Evolutionary conservation across 2,329 filamentous ascomycete species (phyloP).

Genomic region (Colletotrichum siamense): DNA sequence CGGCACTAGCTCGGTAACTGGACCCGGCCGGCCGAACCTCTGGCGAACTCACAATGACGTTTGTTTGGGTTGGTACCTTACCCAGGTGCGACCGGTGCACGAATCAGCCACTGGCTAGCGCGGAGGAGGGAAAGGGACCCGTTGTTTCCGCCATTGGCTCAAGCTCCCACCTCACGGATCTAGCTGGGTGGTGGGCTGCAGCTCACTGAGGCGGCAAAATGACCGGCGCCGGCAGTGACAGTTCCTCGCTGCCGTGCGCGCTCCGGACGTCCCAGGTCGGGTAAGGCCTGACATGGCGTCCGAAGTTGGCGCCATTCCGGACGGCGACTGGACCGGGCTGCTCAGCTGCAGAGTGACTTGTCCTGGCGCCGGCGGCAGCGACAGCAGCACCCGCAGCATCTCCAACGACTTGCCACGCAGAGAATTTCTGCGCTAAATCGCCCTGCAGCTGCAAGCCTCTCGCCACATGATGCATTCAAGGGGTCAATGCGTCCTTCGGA

Average conservation of each 20-base stretch:
- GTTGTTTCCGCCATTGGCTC: slow-evolving; percentile 13
- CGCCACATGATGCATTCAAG: slow-evolving; percentile 5
- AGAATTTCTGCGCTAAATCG: neutral
- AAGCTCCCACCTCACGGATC: neutral
- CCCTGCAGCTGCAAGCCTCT: slow-evolving; percentile 12
- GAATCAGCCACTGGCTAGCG: slow-evolving; percentile 6
- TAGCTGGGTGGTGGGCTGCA: neutral
- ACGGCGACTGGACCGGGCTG: neutral
- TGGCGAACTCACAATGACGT: slow-evolving; percentile 19
- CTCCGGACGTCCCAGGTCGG: neutral
- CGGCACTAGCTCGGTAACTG: slow-evolving; percentile 21
- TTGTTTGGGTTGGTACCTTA: neutral
- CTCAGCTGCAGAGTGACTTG: neutral
- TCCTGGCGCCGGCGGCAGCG: neutral
- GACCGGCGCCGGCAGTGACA: neutral
- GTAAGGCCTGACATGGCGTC: neutral
- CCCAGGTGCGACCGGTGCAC: neutral
- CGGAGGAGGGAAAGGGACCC: neutral
- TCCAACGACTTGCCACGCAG: neutral
- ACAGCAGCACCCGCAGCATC: neutral
- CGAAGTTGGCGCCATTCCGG: neutral
- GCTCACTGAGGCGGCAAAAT: neutral
- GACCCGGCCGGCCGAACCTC: slow-evolving; percentile 6
- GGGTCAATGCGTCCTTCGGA: slow-evolving; percentile 7
- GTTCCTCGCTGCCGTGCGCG: neutral